Evolutionary conservation across 2,329 filamentous ascomycete species (phyloP).

Genomic region (Fusarium torulosum): DNA sequence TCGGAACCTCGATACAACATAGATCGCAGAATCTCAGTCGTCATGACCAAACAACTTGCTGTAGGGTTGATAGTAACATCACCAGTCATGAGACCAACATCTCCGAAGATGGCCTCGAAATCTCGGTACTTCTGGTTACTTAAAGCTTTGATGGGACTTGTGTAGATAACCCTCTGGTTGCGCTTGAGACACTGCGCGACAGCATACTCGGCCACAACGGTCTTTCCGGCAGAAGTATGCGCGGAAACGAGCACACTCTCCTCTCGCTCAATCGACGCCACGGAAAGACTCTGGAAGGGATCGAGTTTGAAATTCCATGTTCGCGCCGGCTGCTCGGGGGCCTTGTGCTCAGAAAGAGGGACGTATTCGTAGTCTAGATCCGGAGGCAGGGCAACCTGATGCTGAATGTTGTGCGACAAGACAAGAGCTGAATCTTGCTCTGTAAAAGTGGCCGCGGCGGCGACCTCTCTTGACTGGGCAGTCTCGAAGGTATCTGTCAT

Average conservation of each 20-base stretch:
- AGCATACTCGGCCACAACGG: constrained; percentile 97
- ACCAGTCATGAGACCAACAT: constrained; percentile 97
- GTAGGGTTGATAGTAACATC: constrained; percentile 99
- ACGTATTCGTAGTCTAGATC: constrained; percentile 95
- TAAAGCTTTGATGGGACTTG: constrained; percentile 97
- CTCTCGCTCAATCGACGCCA: constrained; percentile 93
- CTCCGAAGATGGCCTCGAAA: constrained; percentile 94
- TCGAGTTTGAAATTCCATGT: constrained; percentile 92
- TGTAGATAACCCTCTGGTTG: constrained; percentile 99
- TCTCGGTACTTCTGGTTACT: constrained; percentile 99
- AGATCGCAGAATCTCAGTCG: constrained; percentile 97
- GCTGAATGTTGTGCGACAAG: constrained; percentile 96
- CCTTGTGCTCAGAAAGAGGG: constrained; percentile 93
- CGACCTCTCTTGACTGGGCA: constrained; percentile 91
- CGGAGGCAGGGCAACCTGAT: constrained; percentile 94
- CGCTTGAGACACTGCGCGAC: constrained; percentile 97
- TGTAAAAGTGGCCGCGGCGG: constrained; percentile 77
- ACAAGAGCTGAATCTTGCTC: constrained; percentile 79
- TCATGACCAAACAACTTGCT: constrained; percentile 98
- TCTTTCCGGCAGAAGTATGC: constrained; percentile 97
- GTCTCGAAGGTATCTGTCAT: constrained; percentile 96
- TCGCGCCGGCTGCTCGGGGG: constrained; percentile 87
- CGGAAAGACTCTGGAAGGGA: constrained; percentile 95
- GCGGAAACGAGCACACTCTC: constrained; percentile 98
- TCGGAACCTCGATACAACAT: constrained; percentile 99